phyloP scores from a whole-genome alignment of 371 early-diverging fungal genomes.

The Coemansia sp. region DNA sequence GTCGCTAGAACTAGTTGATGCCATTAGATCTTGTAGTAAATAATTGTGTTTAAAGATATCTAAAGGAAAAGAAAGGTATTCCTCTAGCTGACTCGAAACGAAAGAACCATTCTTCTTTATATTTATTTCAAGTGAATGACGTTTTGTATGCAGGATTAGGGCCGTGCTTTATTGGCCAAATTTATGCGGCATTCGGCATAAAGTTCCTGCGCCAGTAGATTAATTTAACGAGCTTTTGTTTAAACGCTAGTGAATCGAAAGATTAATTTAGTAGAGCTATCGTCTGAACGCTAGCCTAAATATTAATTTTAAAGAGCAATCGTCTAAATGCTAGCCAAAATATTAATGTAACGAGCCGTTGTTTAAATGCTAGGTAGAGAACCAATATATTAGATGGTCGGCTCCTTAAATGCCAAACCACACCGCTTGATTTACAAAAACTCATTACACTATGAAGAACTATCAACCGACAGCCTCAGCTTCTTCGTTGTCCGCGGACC shows the following conservation, averaged over 20 bases:
- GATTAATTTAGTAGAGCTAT: too few species aligned
- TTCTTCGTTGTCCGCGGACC: conserved; percentile 29
- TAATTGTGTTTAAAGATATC: neutral
- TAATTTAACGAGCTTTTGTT: too few species aligned
- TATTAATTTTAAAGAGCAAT: too few species aligned
- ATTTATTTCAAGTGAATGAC: neutral
- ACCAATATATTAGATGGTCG: too few species aligned
- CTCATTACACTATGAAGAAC: neutral
- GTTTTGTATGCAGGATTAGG: conserved; percentile 8
- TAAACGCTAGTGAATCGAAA: too few species aligned
- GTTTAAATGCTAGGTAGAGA: too few species aligned
- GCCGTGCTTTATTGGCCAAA: neutral
- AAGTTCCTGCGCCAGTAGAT: neutral
- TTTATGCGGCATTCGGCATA: neutral
- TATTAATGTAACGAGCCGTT: too few species aligned
- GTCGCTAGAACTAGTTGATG: neutral
- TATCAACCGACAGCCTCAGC: conserved; percentile 37
- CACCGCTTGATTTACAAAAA: too few species aligned
- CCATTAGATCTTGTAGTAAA: neutral
- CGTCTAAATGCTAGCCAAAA: too few species aligned
- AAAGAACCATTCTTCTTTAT: neutral
- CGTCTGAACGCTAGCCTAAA: too few species aligned
- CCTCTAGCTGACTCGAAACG: too few species aligned
- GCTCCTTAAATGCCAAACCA: too few species aligned
- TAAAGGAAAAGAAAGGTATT: neutral